Evolutionary conservation across 179 eudicot species (phyloP), one percentile per base, ranked within the genome.

Genomic region (Drosera spatulata): DNA sequence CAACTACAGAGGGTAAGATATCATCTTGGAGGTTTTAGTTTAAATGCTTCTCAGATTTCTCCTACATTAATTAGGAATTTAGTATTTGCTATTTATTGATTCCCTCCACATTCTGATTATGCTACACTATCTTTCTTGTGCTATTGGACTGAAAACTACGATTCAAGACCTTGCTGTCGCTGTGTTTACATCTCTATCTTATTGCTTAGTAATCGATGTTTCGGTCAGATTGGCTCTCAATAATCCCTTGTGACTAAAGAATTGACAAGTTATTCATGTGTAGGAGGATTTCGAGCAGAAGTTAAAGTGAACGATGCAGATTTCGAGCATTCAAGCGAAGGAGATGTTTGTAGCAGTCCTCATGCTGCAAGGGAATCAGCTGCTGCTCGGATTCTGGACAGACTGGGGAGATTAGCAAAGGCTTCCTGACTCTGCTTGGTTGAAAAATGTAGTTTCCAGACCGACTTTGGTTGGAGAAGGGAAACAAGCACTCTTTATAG

Each of bases 301-400:
- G 78, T 75, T 48, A 69, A 38, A 3, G 60, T 82, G 41, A 74
- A 73, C 61, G 88, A 79, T n/a, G 41, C 56, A 37, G 83, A 79
- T 69, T 79, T 82, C 40, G 75, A 79, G 60, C 67, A 64, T 47
- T 73, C 75, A 43, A 59, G 65, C 40, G 72, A 58, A 59, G 76
- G 91, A 51, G 65, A 56, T 11, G 8, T 69, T 47, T 46, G 60
- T 47, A 6, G 59, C 1, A 64, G 61, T 54, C 86, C 86, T 10
- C 40, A n/a, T 13, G 72, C 68, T 44, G 86, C 95, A 55, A 77
- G 91, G 68, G 81, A 71, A 12, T 73, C 85, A 11, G 95, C 86
- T 64, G 91, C 95, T 15, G 62, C 69, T 2, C 51, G 68, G 10
- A 40, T 77, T 55, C 54, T 87, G 60, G 66, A 46, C 47, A 79